Conservation (phyloP, 441 rosid genomes). For the Croton setiger region DNA sequence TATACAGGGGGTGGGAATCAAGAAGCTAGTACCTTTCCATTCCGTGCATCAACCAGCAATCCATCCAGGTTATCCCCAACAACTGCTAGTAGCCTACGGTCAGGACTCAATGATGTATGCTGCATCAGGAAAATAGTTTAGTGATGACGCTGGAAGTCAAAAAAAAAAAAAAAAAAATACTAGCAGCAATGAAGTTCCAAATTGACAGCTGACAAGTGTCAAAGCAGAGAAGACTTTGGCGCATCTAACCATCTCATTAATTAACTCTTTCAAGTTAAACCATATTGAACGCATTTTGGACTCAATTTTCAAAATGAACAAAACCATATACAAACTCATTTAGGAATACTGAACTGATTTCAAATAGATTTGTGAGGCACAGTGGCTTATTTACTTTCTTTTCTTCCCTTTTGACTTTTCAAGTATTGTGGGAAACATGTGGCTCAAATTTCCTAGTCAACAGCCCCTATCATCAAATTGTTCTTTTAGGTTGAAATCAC, state of each 20-base stretch:
- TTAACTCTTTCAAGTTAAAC: background rate
- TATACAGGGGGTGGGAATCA: background rate
- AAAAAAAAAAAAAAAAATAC: too few species aligned
- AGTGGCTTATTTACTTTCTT: background rate
- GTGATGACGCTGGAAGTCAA: conserved; percentile 1
- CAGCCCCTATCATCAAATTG: background rate
- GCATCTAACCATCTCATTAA: background rate
- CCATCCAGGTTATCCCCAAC: conserved; percentile 83
- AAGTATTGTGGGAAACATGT: background rate
- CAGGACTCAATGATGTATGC: conserved; percentile 85
- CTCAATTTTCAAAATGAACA: background rate
- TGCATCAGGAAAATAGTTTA: conserved; percentile 32
- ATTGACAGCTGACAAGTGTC: background rate
- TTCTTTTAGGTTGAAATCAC: background rate
- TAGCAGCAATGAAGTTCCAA: background rate
- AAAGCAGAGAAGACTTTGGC: background rate
- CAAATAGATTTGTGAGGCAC: background rate
- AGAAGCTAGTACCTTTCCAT: conserved; percentile 56
- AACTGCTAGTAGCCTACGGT: conserved; percentile 57
- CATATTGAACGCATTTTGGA: background rate
- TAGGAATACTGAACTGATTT: background rate
- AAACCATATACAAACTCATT: background rate
- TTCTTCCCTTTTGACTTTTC: background rate
- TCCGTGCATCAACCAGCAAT: conserved; percentile 61
- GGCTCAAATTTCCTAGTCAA: background rate